Percentiles rank a stretch among this genome's conserved stretches.
Evolutionary conservation across 495 filamentous ascomycete species (phyloP).

Genomic region (Neurospora cerealis): DNA sequence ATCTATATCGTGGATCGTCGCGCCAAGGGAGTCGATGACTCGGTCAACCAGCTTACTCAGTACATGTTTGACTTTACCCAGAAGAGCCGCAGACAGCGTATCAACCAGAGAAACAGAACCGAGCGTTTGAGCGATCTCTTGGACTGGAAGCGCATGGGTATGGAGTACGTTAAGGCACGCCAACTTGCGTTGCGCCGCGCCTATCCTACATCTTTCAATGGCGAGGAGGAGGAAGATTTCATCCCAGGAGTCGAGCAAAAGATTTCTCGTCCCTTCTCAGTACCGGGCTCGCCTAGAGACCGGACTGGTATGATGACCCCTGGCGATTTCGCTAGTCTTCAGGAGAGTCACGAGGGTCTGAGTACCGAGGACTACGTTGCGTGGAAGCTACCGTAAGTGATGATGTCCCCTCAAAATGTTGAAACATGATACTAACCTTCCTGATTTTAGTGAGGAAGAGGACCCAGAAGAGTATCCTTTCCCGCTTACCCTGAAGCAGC

Average conservation of each 20-base stretch:
- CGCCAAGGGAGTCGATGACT: slow-evolving; percentile 92
- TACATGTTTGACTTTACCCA: slow-evolving; percentile 93
- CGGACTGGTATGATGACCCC: slow-evolving; percentile 97
- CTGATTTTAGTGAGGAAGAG: slow-evolving; percentile 70
- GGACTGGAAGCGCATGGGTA: slow-evolving; percentile 98
- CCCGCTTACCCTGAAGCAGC: slow-evolving; percentile 68
- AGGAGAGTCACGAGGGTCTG: slow-evolving; percentile 87
- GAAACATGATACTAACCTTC: slow-evolving; percentile 6
- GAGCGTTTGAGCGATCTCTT: slow-evolving; percentile 89
- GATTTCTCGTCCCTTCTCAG: slow-evolving; percentile 85
- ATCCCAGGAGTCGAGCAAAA: slow-evolving; percentile 86
- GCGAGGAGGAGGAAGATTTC: slow-evolving; percentile 66
- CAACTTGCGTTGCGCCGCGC: slow-evolving; percentile 87
- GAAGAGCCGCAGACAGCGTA: slow-evolving; percentile 90
- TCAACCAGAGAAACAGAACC: slow-evolving; percentile 98
- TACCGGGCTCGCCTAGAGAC: slow-evolving; percentile 84
- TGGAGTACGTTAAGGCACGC: slow-evolving; percentile 97
- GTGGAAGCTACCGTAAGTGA: slow-evolving; percentile 94
- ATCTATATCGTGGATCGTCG: slow-evolving; percentile 98
- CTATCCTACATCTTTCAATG: slow-evolving; percentile 76
- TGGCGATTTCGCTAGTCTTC: slow-evolving; percentile 90
- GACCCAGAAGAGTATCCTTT: slow-evolving; percentile 90
- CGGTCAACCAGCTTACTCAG: slow-evolving; percentile 84
- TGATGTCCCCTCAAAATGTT: neutral
- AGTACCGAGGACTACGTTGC: slow-evolving; percentile 96